Base-by-base conservation (phyloP, 768 basidiomycete genomes). In the Hortiboletus flavorubellus region DNA sequence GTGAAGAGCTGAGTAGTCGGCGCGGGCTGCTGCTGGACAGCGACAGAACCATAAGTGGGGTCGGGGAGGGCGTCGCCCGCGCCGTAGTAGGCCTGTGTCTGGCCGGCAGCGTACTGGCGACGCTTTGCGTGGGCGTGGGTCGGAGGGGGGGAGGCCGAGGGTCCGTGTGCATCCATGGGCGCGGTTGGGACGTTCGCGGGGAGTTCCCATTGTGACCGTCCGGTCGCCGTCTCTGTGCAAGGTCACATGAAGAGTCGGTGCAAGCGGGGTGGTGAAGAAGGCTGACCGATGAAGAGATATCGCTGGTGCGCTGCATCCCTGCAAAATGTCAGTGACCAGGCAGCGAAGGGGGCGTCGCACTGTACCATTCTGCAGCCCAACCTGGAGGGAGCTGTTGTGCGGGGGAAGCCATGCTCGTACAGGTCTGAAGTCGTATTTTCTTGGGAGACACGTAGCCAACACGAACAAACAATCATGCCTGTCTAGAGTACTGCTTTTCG, bases 91-190 rank as follows among this genome's bases (percentile, higher is more conserved):
- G 82, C 92, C 66, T 93, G 91, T 1, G 93, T 93, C 72, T 97
- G 94, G 11, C 91, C 94, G 4, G 91, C 85, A 46, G 95, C 95
- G 69, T 98, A 98, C 71, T 96, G 93, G 43, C 95, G 86, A 62
- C 92, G 87, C 73, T 91, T 89, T 50, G 76, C 52, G 59, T 80
- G 77, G 30, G 73, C 68, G 7, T 79, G 70, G n/a, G 61, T 67
- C 15, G 76, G 73, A 23, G 69, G 67, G 26, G 82, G 77, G 31
- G 82, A 77, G 21, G 74, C 71, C 4, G 79, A 75, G 14, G 74
- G 73, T 18, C 75, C 66, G 5, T 75, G 73, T 9, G 73, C 72
- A 34, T 71, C 69, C 16, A 78, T 71, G 43, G 80, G 76, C 29
- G 72, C 61, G 31, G 63, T 60, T 51, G 73, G 63, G 39, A 71